Evolutionary conservation across 2,329 filamentous ascomycete genomes (phyloP), one percentile per base, ranked within the genome.

Genomic region (Gyromitra esculenta): DNA sequence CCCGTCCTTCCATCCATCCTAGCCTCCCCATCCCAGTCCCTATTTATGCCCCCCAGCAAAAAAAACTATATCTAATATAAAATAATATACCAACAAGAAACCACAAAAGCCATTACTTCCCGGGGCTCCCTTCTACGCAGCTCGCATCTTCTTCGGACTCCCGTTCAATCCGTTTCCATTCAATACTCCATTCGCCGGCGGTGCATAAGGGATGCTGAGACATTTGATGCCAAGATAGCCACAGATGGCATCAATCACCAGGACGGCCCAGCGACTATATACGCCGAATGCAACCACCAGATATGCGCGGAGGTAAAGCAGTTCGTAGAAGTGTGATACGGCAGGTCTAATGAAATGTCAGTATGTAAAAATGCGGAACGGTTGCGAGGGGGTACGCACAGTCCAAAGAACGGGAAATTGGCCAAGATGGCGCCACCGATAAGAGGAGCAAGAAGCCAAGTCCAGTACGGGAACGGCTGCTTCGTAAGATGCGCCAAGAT

Each of bases 391-490:
- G 9, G 31, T 48, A 52, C 78, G 9, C 63, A 78, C 73, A 96
- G 85, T 0, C 93, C 93, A 56, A 97, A 82, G 60, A 88, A 87
- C 4, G 95, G 95, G 71, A 97, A 85, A 84, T 98, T 97, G 25
- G 89, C 91, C 52, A 98, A 85, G 1, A 95, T 81, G 5, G 94
- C 94, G 68, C 96, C 96, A 65, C 92, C 92, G 62, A 97, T 88
- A 50, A 99, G 89, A 6, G 96, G 96, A 43, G 89, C 89, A 48
- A 98, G 87, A 88, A 98, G 92, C 63, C 96, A 88, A 9, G 96
- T 98, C 94, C 94, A 98, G 87, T 92, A 96, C 0, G 96, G 96
- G 85, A 98, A 99, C 2, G 95, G 92, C 83, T 98, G 96, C 78
- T 90, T 90, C 1, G 96, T 96, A 66, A 99, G 87, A 84, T 99